phyloP scores from a whole-genome alignment of 2,329 filamentous ascomycete species.

The Alternaria brassicicola region DNA sequence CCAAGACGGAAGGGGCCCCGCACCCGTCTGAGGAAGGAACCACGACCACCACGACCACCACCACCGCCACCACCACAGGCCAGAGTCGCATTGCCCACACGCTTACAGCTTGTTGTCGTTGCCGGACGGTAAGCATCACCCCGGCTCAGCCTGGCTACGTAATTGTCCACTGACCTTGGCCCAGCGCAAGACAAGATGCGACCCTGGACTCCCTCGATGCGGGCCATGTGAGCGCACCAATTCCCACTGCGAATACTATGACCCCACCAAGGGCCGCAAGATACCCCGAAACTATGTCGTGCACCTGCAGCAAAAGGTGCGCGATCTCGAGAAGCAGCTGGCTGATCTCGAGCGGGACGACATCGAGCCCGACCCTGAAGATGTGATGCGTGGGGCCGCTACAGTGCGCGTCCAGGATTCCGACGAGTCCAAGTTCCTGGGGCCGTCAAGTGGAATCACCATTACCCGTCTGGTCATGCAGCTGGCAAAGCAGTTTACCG shows the following conservation, averaged over 20 bases:
- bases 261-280: constrained; percentile 82
- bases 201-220: constrained; percentile 89
- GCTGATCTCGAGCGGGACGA: constrained; percentile 77
- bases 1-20: constrained; percentile 28
- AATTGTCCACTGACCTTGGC: constrained; percentile 15
- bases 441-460: constrained; percentile 92
- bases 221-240: constrained; percentile 91
- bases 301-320: constrained; percentile 84
- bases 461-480: constrained; percentile 97
- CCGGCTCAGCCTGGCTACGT: not conserved
- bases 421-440: constrained; percentile 88
- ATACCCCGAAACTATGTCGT: constrained; percentile 93
- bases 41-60: no score
- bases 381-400: constrained; percentile 85
- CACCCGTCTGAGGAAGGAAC: constrained; percentile 29
- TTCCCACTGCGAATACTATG: constrained; percentile 92
- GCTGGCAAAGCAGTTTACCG: constrained; percentile 90
- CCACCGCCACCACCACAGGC: constrained; percentile 17
- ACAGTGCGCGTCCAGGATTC: constrained; percentile 83
- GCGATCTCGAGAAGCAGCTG: constrained; percentile 80
- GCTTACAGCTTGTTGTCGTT: constrained; percentile 79
- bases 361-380: constrained; percentile 73
- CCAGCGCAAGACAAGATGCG: constrained; percentile 94
- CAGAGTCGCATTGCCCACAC: constrained; percentile 73
- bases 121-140: constrained; percentile 67